These are phyloP conservation scores for Martensiomyces pterosporus DNA, from an alignment of 192 early-diverging fungal genomes.

Conservation along the genomic window DNA sequence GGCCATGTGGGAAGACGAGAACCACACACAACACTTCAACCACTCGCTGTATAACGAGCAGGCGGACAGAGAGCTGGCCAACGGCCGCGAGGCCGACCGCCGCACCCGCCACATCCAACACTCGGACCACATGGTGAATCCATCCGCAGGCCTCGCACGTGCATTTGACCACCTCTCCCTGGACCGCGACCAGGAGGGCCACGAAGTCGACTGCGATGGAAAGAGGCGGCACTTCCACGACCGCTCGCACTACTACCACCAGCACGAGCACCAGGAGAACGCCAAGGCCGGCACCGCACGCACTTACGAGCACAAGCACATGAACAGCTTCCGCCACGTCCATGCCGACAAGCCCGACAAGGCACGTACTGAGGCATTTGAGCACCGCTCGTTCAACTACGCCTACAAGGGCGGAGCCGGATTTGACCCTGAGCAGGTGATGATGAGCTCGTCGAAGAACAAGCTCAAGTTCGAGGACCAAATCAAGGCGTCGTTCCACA, in stretches of 20 bases:
- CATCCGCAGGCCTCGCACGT: slow-evolving; percentile 44
- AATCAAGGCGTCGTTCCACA: slow-evolving; percentile 54
- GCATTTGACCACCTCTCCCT: slow-evolving; percentile 52
- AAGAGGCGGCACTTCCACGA: slow-evolving; percentile 49
- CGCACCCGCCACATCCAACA: slow-evolving; percentile 51
- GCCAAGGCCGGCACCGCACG: slow-evolving; percentile 46
- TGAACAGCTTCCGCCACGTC: slow-evolving; percentile 51
- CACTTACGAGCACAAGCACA: slow-evolving; percentile 55
- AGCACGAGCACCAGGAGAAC: slow-evolving; percentile 56
- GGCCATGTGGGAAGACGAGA: slow-evolving; percentile 54
- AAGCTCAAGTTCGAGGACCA: slow-evolving; percentile 52
- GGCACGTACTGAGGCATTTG: slow-evolving; percentile 50
- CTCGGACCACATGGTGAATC: slow-evolving; percentile 51
- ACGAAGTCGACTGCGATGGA: slow-evolving; percentile 49
- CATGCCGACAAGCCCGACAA: slow-evolving; percentile 50
- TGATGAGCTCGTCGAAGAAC: slow-evolving; percentile 50
- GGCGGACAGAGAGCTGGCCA: slow-evolving; percentile 45
- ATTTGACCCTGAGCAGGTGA: slow-evolving; percentile 52
- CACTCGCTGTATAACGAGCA: slow-evolving; percentile 56
- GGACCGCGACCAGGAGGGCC: slow-evolving; percentile 50
- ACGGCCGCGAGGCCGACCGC: slow-evolving; percentile 37
- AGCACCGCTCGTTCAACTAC: slow-evolving; percentile 55
- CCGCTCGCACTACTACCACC: slow-evolving; percentile 54
- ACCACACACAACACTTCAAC: slow-evolving; percentile 53
- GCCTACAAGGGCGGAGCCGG: slow-evolving; percentile 50